Conservation (phyloP, 441 rosid species). For the Corymbia citriodora region DNA sequence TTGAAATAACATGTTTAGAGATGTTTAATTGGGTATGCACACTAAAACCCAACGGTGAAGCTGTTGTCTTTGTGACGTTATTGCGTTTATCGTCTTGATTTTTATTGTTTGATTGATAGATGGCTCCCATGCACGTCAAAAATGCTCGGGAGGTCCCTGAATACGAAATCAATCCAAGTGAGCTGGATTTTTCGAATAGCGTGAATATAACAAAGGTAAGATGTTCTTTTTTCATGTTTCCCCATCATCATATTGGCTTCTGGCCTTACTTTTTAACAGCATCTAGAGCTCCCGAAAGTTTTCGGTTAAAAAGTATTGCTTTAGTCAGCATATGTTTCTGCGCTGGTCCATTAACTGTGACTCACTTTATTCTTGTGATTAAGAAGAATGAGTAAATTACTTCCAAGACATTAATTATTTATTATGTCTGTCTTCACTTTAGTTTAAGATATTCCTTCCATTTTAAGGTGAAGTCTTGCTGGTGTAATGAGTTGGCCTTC, state of each 20-base stretch:
- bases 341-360: too few relatives aligned
- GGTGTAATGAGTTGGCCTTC: neutral
- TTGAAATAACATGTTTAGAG: neutral
- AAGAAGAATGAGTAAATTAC: neutral
- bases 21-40: neutral
- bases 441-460: neutral
- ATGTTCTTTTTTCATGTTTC: neutral
- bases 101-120: constrained; percentile 14
- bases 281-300: too few relatives aligned
- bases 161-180: constrained; percentile 61
- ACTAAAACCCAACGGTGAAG: neutral
- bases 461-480: neutral
- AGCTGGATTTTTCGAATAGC: constrained; percentile 70
- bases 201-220: constrained; percentile 60
- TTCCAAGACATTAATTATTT: neutral
- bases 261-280: too few relatives aligned
- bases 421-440: neutral
- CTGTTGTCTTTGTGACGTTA: neutral
- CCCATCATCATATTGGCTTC: neutral
- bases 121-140: constrained; percentile 67
- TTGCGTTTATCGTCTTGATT: neutral
- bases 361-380: neutral
- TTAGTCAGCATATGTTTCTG: too few relatives aligned
- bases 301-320: too few relatives aligned
- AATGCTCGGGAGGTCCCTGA: constrained; percentile 66